These are phyloP conservation scores for Pestalotiopsis sp. DNA, from an alignment of 2,329 filamentous ascomycete species.

Conservation along the genomic window DNA sequence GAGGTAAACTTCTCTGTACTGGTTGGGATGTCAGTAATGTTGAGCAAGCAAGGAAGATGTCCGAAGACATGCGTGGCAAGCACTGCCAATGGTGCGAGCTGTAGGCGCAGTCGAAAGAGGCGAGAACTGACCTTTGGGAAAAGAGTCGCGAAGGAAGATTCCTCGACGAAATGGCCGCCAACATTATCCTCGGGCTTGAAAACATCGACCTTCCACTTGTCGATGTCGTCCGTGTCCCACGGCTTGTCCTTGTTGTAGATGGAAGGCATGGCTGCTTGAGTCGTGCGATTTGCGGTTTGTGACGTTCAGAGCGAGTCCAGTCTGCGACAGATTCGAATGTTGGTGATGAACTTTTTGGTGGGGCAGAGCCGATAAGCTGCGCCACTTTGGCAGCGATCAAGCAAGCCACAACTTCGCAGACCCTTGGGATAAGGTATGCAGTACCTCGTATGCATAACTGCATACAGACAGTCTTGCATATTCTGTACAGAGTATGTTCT, in stretches of 20 bases:
- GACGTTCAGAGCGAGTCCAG: background rate
- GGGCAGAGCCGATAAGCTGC: conserved; percentile 3
- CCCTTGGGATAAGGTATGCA: background rate
- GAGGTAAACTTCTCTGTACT: conserved; percentile 89
- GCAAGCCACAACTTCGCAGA: background rate
- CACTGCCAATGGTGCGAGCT: conserved; percentile 68
- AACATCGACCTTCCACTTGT: conserved; percentile 80
- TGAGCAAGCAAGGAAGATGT: background rate
- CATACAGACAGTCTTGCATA: background rate
- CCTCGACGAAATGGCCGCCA: conserved; percentile 85
- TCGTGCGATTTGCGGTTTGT: background rate
- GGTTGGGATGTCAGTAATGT: background rate
- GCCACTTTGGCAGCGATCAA: background rate
- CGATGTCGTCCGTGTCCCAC: conserved; percentile 95
- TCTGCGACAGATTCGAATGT: background rate
- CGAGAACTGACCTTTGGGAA: conserved; percentile 5
- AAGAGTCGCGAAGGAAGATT: conserved; percentile 73
- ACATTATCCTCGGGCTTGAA: conserved; percentile 69
- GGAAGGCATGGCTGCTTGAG: conserved; percentile 9
- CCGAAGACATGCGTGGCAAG: conserved; percentile 33
- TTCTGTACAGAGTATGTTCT: no score
- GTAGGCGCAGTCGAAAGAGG: conserved; percentile 35
- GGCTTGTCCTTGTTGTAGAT: conserved; percentile 64
- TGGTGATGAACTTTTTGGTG: conserved; percentile 7
- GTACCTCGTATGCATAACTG: background rate